Evolutionary conservation across 441 rosid species (phyloP), one percentile per base, ranked within the genome.

Genomic region (Rhodomyrtus psidioides): DNA sequence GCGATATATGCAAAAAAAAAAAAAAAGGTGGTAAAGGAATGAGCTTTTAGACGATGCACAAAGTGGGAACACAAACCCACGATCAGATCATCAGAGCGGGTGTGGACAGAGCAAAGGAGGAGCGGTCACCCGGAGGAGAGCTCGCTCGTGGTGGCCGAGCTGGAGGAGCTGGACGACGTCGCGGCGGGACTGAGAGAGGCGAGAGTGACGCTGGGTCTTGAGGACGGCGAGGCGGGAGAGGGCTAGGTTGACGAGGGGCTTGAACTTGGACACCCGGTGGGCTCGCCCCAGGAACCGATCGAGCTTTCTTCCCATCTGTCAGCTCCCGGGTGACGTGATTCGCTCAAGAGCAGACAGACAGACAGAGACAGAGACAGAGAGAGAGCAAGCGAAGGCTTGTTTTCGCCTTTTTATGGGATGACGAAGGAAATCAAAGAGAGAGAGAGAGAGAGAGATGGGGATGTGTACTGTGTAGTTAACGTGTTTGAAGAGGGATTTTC

Each of bases 131-230:
- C 99, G 95, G 79, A 92, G 94, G 85, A 93, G 95, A 89, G 99
- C 98, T 7, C 96, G 92, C 21, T 94, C 96, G 74, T 93, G 96
- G 74, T 90, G 92, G 24, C 96, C 95, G 16, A 89, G 97, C 58
- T 92, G 91, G 82, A 97, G 98, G 90, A 97, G 93, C 93, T 95
- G 94, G 84, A 93, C 85, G 27, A 96, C 98, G 81, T 97, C 99
- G 39, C 95, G 94, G 21, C 91, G 93, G 60, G 97, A 92, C 34
- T 93, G 96, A 83, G 93, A 83, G 89, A 87, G 89, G 83, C 92
- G 92, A 87, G 86, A 90, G 54, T 90, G 94, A 79, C 95, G 98
- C 87, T 94, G 97, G 92, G 90, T 93, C 93, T 92, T 95, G 92
- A 95, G 93, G 27, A 94, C 92, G 62, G 94, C 88, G 81, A 95